Percentiles rank a stretch among this genome's conserved stretches.
Conservation (phyloP, 805 yeast species). For the Saccharomycopsis sp. region DNA sequence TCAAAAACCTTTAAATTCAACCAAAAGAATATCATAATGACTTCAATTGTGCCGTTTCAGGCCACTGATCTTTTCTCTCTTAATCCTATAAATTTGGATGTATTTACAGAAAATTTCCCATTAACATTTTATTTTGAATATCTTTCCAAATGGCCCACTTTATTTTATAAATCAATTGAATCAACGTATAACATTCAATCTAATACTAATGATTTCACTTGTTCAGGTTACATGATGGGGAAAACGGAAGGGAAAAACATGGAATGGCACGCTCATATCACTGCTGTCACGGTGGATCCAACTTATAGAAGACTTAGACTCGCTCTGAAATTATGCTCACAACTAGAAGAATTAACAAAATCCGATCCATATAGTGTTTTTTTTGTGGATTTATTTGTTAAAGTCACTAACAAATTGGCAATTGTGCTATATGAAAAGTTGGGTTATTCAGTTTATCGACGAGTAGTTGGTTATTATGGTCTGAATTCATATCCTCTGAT, state of each 20-base stretch:
- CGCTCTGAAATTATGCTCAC: slow-evolving; percentile 68
- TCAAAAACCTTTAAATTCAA: too few species aligned
- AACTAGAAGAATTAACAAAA: slow-evolving; percentile 65
- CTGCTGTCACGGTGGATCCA: slow-evolving; percentile 86
- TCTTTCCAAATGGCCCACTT: slow-evolving; percentile 75
- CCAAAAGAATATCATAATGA: too few species aligned
- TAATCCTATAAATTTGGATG: slow-evolving; percentile 74
- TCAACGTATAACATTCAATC: too few species aligned
- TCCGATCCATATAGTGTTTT: slow-evolving; percentile 71
- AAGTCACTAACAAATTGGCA: slow-evolving; percentile 75
- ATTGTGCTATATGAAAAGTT: slow-evolving; percentile 73
- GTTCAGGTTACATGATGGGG: slow-evolving; percentile 84
- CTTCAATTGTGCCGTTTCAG: slow-evolving; percentile 79
- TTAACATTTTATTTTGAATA: slow-evolving; percentile 77
- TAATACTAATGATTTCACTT: slow-evolving; percentile 14
- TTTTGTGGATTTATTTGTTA: slow-evolving; percentile 86
- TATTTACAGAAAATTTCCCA: slow-evolving; percentile 86
- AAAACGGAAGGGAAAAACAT: slow-evolving; percentile 79
- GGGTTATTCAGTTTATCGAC: slow-evolving; percentile 74
- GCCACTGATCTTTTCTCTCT: slow-evolving; percentile 72
- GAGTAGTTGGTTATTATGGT: slow-evolving; percentile 87
- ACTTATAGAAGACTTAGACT: slow-evolving; percentile 77
- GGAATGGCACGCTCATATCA: slow-evolving; percentile 95
- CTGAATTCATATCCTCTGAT: slow-evolving; percentile 33
- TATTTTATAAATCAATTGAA: slow-evolving; percentile 69